Evolutionary conservation across 2,329 filamentous ascomycete genomes (phyloP).

Genomic region (Elsinoe necatrix): DNA sequence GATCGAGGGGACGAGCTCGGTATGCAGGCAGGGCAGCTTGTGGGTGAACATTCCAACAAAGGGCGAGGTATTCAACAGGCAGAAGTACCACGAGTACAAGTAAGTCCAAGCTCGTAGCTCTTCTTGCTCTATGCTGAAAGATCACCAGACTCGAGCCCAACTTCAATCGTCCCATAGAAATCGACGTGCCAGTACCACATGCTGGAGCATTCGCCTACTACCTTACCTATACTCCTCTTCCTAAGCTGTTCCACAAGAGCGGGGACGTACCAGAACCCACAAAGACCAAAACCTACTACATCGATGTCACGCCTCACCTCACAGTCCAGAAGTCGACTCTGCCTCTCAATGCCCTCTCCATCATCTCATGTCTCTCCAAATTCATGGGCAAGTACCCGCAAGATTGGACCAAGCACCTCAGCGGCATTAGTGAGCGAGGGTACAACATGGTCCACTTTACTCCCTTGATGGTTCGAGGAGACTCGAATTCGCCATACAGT

Average conservation of each 20-base stretch:
- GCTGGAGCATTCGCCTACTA: constrained; percentile 92
- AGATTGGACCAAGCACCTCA: constrained; percentile 84
- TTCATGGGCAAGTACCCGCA: constrained; percentile 90
- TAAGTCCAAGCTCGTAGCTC: constrained; percentile 40
- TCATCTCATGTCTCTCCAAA: constrained; percentile 93
- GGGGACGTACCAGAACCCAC: constrained; percentile 41
- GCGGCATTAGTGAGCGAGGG: constrained; percentile 77
- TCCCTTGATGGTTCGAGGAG: constrained; percentile 77
- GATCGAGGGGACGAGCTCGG: constrained; percentile 89
- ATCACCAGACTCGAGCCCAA: constrained; percentile 67
- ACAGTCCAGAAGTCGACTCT: constrained; percentile 64
- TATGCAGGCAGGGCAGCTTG: constrained; percentile 86
- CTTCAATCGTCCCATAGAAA: constrained; percentile 85
- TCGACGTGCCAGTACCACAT: constrained; percentile 74
- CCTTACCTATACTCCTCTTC: constrained; percentile 81
- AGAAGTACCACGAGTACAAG: constrained; percentile 82
- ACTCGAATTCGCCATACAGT: constrained; percentile 94
- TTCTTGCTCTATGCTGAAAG: constrained; percentile 16
- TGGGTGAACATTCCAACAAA: constrained; percentile 91
- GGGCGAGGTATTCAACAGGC: constrained; percentile 66
- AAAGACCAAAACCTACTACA: constrained; percentile 72
- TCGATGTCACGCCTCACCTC: constrained; percentile 82
- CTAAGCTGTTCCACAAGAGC: constrained; percentile 57
- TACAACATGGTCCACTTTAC: constrained; percentile 99
- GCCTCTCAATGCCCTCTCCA: constrained; percentile 76